These are phyloP conservation scores for Aspergillus sp. DNA, from an alignment of 2,329 filamentous ascomycete species.

Conservation along the genomic window DNA sequence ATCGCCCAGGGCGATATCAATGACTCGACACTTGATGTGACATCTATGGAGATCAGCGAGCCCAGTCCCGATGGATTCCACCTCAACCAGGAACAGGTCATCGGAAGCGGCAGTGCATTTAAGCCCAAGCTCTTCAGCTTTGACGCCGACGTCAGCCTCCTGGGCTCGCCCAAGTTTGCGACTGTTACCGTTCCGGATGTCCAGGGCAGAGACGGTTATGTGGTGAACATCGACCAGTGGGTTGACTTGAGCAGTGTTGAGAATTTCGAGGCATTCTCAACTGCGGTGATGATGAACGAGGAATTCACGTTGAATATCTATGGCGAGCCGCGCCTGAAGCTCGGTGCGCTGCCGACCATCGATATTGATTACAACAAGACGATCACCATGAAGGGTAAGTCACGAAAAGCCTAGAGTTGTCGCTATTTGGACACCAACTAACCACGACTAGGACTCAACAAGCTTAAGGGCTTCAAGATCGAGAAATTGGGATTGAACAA, in stretches of 20 bases:
- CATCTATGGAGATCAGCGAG: constrained; percentile 51
- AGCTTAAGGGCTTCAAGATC: constrained; percentile 53
- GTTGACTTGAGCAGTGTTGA: constrained; percentile 44
- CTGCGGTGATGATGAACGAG: constrained; percentile 50
- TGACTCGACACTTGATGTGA: constrained; percentile 52
- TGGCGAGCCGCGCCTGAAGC: constrained; percentile 54
- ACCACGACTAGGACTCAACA: constrained; percentile 53
- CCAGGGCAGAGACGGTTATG: constrained; percentile 44
- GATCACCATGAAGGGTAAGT: constrained; percentile 57
- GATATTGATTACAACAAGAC: constrained; percentile 57
- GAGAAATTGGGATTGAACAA: constrained; percentile 51
- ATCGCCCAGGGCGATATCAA: constrained; percentile 58
- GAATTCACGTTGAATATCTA: constrained; percentile 51
- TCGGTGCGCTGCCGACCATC: constrained; percentile 50
- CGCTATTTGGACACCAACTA: neutral
- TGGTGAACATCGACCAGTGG: constrained; percentile 45
- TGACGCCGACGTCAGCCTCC: constrained; percentile 51
- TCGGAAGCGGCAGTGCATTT: constrained; percentile 50
- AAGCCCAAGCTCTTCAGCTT: constrained; percentile 58
- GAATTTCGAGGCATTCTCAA: constrained; percentile 53
- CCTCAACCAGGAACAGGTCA: constrained; percentile 49
- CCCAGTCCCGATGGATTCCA: constrained; percentile 51
- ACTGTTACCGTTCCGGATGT: constrained; percentile 47
- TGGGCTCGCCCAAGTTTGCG: constrained; percentile 44
- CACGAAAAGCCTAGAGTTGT: neutral